A percentile compares a stretch with the other conserved stretches of the same genome.
Evolutionary conservation across 345 rosid genomes (phyloP).

Genomic region (Murraya paniculata): DNA sequence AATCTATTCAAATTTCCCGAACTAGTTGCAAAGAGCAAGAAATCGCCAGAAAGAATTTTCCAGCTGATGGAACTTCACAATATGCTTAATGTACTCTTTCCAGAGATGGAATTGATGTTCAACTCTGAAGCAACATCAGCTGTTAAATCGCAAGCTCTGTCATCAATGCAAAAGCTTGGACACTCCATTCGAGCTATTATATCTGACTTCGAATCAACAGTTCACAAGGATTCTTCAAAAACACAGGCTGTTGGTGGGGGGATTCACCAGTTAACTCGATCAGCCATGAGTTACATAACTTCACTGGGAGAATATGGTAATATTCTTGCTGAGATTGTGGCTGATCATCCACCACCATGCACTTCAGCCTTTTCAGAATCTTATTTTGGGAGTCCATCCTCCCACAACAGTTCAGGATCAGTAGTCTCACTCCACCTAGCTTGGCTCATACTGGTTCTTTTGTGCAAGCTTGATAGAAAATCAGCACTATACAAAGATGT

Average conservation of each 20-base stretch:
- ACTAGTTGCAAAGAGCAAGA: slow-evolving; percentile 55
- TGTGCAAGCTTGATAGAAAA: slow-evolving; percentile 80
- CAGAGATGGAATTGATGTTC: slow-evolving; percentile 68
- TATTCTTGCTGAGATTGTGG: slow-evolving; percentile 52
- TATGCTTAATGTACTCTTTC: slow-evolving; percentile 55
- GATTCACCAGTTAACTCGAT: slow-evolving; percentile 63
- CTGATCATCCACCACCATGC: slow-evolving; percentile 42
- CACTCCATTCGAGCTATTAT: slow-evolving; percentile 41
- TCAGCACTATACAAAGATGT: slow-evolving; percentile 66
- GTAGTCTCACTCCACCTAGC: slow-evolving; percentile 47
- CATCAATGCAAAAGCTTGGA: slow-evolving; percentile 54
- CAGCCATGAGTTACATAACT: slow-evolving; percentile 62
- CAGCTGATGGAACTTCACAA: slow-evolving; percentile 59
- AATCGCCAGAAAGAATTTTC: slow-evolving; percentile 54
- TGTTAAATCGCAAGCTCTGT: slow-evolving; percentile 49
- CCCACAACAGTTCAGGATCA: slow-evolving; percentile 28
- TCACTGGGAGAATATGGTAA: slow-evolving; percentile 55
- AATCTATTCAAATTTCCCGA: slow-evolving; percentile 72
- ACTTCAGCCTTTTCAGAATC: slow-evolving; percentile 46
- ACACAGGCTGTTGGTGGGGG: slow-evolving; percentile 54
- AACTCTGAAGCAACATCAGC: slow-evolving; percentile 48
- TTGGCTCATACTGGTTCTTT: slow-evolving; percentile 66
- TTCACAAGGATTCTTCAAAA: slow-evolving; percentile 56
- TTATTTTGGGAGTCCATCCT: slow-evolving; percentile 38
- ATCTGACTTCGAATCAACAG: slow-evolving; percentile 45